Evolutionary conservation across 345 rosid genomes (phyloP), one percentile per base, ranked within the genome.

Genomic region (Barbarea vulgaris): DNA sequence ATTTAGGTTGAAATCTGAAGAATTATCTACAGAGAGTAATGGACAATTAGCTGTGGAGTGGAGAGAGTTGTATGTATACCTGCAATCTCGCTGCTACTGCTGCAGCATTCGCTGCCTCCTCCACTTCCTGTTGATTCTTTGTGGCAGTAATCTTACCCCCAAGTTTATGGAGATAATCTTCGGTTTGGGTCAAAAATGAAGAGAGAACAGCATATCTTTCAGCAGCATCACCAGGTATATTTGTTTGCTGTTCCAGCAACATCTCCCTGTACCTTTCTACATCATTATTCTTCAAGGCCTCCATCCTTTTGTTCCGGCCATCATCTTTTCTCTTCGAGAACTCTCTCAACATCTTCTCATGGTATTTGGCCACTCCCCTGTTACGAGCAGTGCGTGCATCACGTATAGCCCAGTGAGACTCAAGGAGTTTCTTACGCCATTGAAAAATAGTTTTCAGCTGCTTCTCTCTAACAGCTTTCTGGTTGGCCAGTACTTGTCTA

Each of bases 391-490:
- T 96, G 53, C 99, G 91, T 28, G 99, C 91, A 88, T 96, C 99
- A 60, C 99, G 99, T 76, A 93, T 89, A 57, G 81, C 88, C 99
- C 99, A 96, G 62, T 96, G 99, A 80, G 93, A 84, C 87, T 96
- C 99, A 53, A 96, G 90, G 84, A 96, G 96, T 78, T 87, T 96
- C 85, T 96, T 96, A 54, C 99, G 98, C 99, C 99, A 96, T 77
- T 89, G 97, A 78, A 90, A 91, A 80, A 96, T 88, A 74, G 99
- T 84, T 84, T 96, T 96, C 83, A 90, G 72, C 74, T 96, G 99
- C 83, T 91, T 96, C 79, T 96, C 98, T 83, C 94, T 86, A 58
- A 81, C 74, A 67, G 96, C 94, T 75, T 87, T 93, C 77, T 88
- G 97, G 76, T 90, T 88, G 52, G 88, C 87, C 76, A 88, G 93